Evolutionary conservation across 2,329 filamentous ascomycete genomes (phyloP).

Genomic region (Phaeophleospora eucalypticola): DNA sequence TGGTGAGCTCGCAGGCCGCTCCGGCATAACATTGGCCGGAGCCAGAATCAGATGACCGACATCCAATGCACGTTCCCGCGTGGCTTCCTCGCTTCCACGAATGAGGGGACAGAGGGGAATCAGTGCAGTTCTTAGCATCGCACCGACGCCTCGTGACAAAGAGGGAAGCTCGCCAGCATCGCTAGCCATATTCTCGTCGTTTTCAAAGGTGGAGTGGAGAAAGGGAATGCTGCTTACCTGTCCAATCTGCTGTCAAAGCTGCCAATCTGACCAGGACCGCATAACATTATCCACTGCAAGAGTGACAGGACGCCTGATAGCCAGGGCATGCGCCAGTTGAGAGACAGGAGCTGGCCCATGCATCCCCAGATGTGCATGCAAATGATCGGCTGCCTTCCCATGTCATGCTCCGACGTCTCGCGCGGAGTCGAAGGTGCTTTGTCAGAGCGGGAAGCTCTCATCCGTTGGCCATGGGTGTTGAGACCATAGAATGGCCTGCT

Average conservation of each 20-base stretch:
- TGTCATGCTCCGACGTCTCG: background rate
- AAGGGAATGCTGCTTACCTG: constrained; percentile 65
- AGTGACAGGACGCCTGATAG: constrained; percentile 70
- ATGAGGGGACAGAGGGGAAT: constrained; percentile 15
- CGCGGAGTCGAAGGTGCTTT: background rate
- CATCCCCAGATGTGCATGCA: constrained; percentile 75
- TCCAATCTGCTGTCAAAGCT: constrained; percentile 74
- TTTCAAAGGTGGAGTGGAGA: constrained; percentile 20
- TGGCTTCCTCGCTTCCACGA: constrained; percentile 17
- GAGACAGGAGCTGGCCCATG: constrained; percentile 65
- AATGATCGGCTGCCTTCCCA: constrained; percentile 55
- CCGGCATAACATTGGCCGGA: constrained; percentile 26
- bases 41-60: constrained; percentile 19
- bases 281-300: constrained; percentile 67
- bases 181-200: constrained; percentile 3
- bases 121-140: constrained; percentile 11
- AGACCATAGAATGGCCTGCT: constrained; percentile 3
- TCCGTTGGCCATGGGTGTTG: background rate
- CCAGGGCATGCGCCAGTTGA: constrained; percentile 86
- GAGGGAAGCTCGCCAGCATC: constrained; percentile 1
- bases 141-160: constrained; percentile 1
- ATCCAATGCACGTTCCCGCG: constrained; percentile 19
- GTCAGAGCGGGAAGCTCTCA: constrained; percentile 13
- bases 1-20: constrained; percentile 6
- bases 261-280: constrained; percentile 71